These are phyloP conservation scores for Lactarius akahatsu DNA, from an alignment of 768 basidiomycete species.

Conservation along the genomic window DNA sequence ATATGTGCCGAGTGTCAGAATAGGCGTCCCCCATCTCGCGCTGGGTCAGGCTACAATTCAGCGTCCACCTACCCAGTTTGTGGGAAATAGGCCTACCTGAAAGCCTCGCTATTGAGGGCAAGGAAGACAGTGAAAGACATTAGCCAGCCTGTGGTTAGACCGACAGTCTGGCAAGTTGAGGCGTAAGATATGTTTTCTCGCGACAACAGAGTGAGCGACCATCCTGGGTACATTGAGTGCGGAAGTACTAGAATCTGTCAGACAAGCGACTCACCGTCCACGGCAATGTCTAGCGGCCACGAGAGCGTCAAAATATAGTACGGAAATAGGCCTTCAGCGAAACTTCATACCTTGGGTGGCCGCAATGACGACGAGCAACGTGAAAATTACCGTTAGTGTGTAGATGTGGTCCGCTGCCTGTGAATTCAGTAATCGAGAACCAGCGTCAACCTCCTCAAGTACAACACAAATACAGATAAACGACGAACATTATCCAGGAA, in stretches of 20 bases:
- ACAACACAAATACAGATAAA: slow-evolving; percentile 5
- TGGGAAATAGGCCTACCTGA: slow-evolving; percentile 51
- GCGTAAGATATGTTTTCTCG: slow-evolving; percentile 94
- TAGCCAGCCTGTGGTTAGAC: slow-evolving; percentile 93
- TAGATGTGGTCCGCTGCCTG: slow-evolving; percentile 81
- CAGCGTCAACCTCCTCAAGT: neutral
- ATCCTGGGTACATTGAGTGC: slow-evolving; percentile 44
- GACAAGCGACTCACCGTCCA: slow-evolving; percentile 68
- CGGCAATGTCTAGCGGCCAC: slow-evolving; percentile 84
- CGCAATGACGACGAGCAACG: slow-evolving; percentile 90
- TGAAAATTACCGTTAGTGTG: slow-evolving; percentile 83
- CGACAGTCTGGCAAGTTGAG: slow-evolving; percentile 96
- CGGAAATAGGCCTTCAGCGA: neutral
- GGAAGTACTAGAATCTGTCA: slow-evolving; percentile 39
- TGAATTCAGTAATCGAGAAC: slow-evolving; percentile 4
- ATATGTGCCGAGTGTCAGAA: slow-evolving; percentile 71
- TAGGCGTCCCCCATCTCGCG: slow-evolving; percentile 74
- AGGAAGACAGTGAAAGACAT: slow-evolving; percentile 97
- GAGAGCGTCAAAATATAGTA: slow-evolving; percentile 25
- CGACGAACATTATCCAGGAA: slow-evolving; percentile 71
- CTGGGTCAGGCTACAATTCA: slow-evolving; percentile 37
- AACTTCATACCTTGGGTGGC: slow-evolving; percentile 83
- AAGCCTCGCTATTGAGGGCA: slow-evolving; percentile 92
- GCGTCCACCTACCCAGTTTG: slow-evolving; percentile 11
- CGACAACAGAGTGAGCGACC: slow-evolving; percentile 84